Conservation (phyloP, 257 asterid species). For the Craterostigma plantagineum region DNA sequence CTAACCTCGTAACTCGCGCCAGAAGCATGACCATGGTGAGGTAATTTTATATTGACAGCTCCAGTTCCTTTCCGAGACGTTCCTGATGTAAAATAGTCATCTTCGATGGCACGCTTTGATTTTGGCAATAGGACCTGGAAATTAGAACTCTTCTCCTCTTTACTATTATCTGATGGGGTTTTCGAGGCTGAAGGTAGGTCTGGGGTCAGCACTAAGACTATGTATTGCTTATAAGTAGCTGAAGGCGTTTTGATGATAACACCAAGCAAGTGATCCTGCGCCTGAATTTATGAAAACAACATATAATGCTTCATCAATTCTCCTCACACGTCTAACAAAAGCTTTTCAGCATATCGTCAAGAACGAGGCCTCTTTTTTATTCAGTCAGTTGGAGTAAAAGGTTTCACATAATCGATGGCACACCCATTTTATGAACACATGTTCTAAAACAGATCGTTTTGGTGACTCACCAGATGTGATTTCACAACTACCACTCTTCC, state of each 20-base stretch:
- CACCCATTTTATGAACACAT: slow-evolving; percentile 1
- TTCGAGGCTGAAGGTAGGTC: slow-evolving; percentile 32
- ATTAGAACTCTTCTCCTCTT: slow-evolving; percentile 26
- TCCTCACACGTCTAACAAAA: too few species aligned
- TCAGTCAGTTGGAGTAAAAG: too few species aligned
- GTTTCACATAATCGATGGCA: too few species aligned
- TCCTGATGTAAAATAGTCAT: slow-evolving; percentile 52
- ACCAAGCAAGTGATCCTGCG: slow-evolving; percentile 81
- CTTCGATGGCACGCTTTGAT: slow-evolving; percentile 81
- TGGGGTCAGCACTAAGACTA: slow-evolving; percentile 76
- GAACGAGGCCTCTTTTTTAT: too few species aligned
- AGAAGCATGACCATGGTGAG: slow-evolving; percentile 68
- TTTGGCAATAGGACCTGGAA: slow-evolving; percentile 72
- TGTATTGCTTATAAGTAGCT: slow-evolving; percentile 45
- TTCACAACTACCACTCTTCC: slow-evolving; percentile 90
- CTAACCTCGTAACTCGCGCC: slow-evolving; percentile 81
- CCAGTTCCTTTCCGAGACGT: slow-evolving; percentile 80
- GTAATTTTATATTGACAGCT: slow-evolving; percentile 49
- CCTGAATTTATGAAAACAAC: slow-evolving; percentile 27
- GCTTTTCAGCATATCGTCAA: too few species aligned
- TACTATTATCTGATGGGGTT: slow-evolving; percentile 21
- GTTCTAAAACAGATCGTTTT: slow-evolving; percentile 1
- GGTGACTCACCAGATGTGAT: slow-evolving; percentile 50
- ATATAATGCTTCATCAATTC: too few species aligned
- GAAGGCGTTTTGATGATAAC: slow-evolving; percentile 70